Evolutionary conservation across 2,329 filamentous ascomycete species (phyloP).

Genomic region (Phyllosticta citrichinensis): DNA sequence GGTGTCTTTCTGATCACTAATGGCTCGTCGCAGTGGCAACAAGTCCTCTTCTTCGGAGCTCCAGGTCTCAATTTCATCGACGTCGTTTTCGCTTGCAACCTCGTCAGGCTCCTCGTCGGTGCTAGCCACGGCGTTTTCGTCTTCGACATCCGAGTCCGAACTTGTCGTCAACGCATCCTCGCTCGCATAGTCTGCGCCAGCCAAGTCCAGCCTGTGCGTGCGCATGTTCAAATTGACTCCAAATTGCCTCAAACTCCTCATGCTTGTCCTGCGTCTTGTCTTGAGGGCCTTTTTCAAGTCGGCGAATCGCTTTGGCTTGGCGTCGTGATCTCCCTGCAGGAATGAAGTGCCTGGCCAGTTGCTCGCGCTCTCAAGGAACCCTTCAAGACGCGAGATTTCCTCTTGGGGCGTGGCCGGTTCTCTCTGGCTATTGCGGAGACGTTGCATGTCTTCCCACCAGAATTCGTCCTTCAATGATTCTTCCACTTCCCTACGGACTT

Average conservation of each 20-base stretch:
- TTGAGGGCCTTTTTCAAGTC: conserved; percentile 54
- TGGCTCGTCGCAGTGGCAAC: background rate
- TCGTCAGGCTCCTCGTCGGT: conserved; percentile 18
- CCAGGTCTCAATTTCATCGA: background rate
- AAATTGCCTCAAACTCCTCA: conserved; percentile 39
- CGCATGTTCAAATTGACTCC: conserved; percentile 64
- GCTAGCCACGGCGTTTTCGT: conserved; percentile 21
- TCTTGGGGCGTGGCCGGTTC: conserved; percentile 30
- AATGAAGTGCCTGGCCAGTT: conserved; percentile 46
- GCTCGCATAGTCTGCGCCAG: conserved; percentile 39
- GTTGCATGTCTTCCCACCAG: conserved; percentile 74
- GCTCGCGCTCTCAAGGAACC: conserved; percentile 32
- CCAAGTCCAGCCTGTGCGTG: conserved; percentile 59
- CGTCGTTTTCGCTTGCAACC: conserved; percentile 19
- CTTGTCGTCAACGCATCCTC: conserved; percentile 23
- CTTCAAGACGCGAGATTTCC: conserved; percentile 35
- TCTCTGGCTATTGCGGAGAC: conserved; percentile 19
- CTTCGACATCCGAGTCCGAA: conserved; percentile 19
- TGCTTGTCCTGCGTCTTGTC: conserved; percentile 43
- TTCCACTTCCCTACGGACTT: conserved; percentile 52
- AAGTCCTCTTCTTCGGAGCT: background rate
- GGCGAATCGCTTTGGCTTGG: conserved; percentile 40
- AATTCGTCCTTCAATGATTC: conserved; percentile 58
- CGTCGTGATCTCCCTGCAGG: conserved; percentile 33
- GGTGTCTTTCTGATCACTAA: background rate